Evolutionary conservation across 805 yeast genomes (phyloP), one percentile per base, ranked within the genome.

Genomic region (Candida wancherniae): DNA sequence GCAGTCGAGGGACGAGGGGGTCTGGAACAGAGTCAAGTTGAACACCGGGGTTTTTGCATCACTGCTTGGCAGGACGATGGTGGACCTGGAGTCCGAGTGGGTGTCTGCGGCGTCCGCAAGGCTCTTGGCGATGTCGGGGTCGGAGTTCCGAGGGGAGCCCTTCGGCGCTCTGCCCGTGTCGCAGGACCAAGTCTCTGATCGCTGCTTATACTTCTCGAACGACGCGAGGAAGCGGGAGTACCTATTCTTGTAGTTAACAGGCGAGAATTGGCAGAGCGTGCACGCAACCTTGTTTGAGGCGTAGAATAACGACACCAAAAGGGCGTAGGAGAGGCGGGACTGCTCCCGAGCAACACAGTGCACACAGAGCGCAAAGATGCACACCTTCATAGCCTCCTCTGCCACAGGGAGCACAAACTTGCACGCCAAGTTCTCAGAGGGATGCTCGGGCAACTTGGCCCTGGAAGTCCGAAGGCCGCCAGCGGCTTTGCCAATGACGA

Each of bases 271-370:
- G 26, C 26, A 22, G 15, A 38, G 16, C 14, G 10, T 26, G 24
- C 34, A 24, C 12, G 35, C 17, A 18, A 30, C 37, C 36, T 33
- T 36, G 25, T 40, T 40, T 19, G 19, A 15, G 1, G 44, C 44
- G 17, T 27, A 40, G 3, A 34, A 24, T 2, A 20, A 17, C 9
- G 40, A 34, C n/a, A 30, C 33, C 4, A 31, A 10, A 15, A 36
- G 25, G 13, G 29, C 27, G 19, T 36, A 36, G 22, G 39, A 29
- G 13, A 21, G 19, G 16, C 17, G 9, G 3, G 22, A 22, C 10
- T 8, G 16, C 10, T 15, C 23, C 8, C 14, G 15, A 9, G 32
- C 32, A 7, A 28, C 22, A 15, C 12, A 29, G 20, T 14, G 10
- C 10, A 28, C 26, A 12, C 27, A 34, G 11, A 29, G 15, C 8